Conservation (phyloP, 2,329 filamentous ascomycete species). For the Exophiala sp. region DNA sequence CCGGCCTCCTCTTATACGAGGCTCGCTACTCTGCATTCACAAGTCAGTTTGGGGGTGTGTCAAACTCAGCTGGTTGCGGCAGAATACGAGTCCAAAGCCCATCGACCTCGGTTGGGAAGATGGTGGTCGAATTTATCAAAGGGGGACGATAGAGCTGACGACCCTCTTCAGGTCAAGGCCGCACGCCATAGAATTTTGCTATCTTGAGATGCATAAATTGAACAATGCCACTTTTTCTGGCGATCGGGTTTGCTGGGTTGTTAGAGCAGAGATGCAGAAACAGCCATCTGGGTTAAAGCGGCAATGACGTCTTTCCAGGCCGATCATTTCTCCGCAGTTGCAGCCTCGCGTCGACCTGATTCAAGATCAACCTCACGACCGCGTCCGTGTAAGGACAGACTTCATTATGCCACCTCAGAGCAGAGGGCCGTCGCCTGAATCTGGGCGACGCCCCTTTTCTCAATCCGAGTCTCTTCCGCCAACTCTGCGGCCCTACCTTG, state of each 20-base stretch:
- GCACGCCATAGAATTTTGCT: not conserved
- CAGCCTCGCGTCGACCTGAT: not conserved
- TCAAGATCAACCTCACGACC: not conserved
- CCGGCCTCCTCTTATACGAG: too few relatives aligned
- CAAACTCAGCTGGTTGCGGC: too few relatives aligned
- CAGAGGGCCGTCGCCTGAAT: conserved; percentile 18
- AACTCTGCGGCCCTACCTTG: conserved; percentile 24
- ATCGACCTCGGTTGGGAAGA: too few relatives aligned
- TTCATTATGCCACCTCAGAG: conserved; percentile 25
- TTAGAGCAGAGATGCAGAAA: too few relatives aligned
- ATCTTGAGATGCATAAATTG: not conserved
- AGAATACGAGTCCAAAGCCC: too few relatives aligned
- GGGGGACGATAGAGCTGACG: too few relatives aligned
- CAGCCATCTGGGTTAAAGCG: not conserved
- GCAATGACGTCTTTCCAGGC: not conserved
- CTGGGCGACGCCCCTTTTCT: conserved; percentile 8
- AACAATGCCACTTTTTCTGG: too few relatives aligned
- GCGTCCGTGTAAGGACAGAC: not conserved
- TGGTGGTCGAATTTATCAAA: too few relatives aligned
- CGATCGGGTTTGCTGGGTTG: not conserved
- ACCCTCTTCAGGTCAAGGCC: too few relatives aligned
- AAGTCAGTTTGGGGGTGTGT: too few relatives aligned
- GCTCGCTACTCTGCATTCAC: too few relatives aligned
- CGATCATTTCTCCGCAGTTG: not conserved
- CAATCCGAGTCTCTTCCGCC: conserved; percentile 17